Evolutionary conservation across 2,329 filamentous ascomycete species (phyloP).

Genomic region (Sporothrix inflata): DNA sequence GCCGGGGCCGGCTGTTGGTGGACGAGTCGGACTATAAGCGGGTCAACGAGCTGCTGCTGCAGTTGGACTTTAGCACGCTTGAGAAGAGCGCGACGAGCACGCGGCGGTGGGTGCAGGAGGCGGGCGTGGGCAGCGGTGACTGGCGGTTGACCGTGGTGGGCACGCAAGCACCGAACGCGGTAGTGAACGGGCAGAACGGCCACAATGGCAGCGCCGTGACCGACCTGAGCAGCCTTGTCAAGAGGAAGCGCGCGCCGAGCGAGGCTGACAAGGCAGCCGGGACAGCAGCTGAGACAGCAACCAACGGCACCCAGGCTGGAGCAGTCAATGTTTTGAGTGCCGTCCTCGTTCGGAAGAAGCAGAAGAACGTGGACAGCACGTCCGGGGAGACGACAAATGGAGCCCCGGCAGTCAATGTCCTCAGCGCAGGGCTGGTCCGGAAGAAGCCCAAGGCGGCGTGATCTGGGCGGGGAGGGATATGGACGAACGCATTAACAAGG

Average conservation of each 20-base stretch:
- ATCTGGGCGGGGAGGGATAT: background rate
- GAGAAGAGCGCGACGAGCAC: constrained; percentile 68
- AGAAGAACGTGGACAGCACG: constrained; percentile 41
- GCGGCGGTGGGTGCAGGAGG: constrained; percentile 70
- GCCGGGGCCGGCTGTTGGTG: constrained; percentile 66
- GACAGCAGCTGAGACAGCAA: too few species aligned
- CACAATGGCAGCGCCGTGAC: constrained; percentile 40
- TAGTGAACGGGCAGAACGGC: constrained; percentile 26
- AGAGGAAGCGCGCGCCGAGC: constrained; percentile 41
- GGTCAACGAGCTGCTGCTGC: constrained; percentile 69
- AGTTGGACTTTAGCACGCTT: constrained; percentile 71
- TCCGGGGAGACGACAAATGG: constrained; percentile 31
- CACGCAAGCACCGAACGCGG: constrained; percentile 39
- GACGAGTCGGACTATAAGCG: constrained; percentile 68
- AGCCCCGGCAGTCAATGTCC: constrained; percentile 46
- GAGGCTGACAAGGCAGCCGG: background rate
- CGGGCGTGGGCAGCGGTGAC: constrained; percentile 53
- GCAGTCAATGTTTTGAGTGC: constrained; percentile 43
- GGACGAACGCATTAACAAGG: background rate
- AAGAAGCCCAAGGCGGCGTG: constrained; percentile 58
- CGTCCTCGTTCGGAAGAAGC: constrained; percentile 55
- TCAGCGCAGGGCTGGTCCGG: constrained; percentile 48
- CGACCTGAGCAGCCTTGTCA: constrained; percentile 54
- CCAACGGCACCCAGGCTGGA: background rate
- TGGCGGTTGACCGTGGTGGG: constrained; percentile 60